A percentile compares a stretch with the other conserved stretches of the same genome.
Evolutionary conservation across 768 basidiomycete species (phyloP).

Genomic region (Saitozyma sp.): DNA sequence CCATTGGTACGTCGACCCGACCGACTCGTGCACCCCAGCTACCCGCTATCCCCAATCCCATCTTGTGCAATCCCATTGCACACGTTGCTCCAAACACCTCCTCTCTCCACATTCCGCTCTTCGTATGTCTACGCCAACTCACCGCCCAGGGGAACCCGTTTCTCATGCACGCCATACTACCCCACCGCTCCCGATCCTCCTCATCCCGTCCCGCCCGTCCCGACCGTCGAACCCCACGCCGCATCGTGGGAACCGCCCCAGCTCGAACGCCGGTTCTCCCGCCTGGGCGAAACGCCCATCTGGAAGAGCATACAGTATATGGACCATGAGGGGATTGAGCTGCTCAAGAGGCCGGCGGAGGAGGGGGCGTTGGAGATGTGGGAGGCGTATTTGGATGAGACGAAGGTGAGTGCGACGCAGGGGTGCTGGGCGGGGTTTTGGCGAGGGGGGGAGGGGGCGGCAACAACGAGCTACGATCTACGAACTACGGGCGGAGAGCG

Average conservation of each 20-base stretch:
- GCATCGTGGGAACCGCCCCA: conserved; percentile 21
- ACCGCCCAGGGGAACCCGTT: conserved; percentile 45
- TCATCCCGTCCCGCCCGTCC: conserved; percentile 43
- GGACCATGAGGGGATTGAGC: conserved; percentile 81
- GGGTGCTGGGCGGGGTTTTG: no score
- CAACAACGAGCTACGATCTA: no score
- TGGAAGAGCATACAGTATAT: conserved; percentile 77
- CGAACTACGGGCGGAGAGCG: no score
- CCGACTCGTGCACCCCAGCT: no score
- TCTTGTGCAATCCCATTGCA: no score
- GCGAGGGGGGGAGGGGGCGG: no score
- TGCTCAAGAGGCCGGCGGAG: conserved; percentile 35
- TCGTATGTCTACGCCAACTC: conserved; percentile 5
- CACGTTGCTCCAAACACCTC: no score
- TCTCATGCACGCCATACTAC: conserved; percentile 48
- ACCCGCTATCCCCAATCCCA: no score
- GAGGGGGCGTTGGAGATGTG: conserved; percentile 38
- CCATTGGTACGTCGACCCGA: conserved; percentile 71
- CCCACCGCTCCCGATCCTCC: conserved; percentile 35
- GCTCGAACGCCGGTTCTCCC: conserved; percentile 23
- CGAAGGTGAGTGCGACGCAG: conserved; percentile 38
- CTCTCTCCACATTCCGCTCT: neutral
- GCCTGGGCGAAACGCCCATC: conserved; percentile 60
- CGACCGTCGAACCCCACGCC: conserved; percentile 11
- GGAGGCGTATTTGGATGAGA: conserved; percentile 44